Percentiles rank a stretch among this genome's conserved stretches.
Conservation (phyloP, 805 yeast species). For the Millerago galiae region DNA sequence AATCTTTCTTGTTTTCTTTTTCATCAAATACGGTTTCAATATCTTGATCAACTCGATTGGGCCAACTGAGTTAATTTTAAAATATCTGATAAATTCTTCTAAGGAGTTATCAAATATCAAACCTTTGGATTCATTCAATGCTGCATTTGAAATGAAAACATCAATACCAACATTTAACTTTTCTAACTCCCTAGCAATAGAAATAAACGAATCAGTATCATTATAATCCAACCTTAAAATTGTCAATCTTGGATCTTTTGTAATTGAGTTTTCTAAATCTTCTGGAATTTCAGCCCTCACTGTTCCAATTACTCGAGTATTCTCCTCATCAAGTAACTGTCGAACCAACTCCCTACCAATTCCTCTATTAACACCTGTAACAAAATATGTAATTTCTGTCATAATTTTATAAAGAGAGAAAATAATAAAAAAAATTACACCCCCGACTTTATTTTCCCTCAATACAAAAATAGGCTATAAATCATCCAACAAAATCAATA, state of each 20-base stretch:
- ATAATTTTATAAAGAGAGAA: too few relatives aligned
- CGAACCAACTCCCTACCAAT: constrained; percentile 19
- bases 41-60: constrained; percentile 27
- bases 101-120: constrained; percentile 15
- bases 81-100: constrained; percentile 17
- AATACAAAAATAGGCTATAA: too few relatives aligned
- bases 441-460: too few relatives aligned
- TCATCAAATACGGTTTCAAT: constrained; percentile 25
- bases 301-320: constrained; percentile 22
- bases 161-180: constrained; percentile 24
- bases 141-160: constrained; percentile 32
- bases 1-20: constrained; percentile 22
- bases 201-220: constrained; percentile 10
- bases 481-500: too few relatives aligned
- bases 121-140: constrained; percentile 17
- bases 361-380: constrained; percentile 23
- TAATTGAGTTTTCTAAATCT: constrained; percentile 13
- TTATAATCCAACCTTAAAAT: constrained; percentile 18
- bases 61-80: constrained; percentile 27
- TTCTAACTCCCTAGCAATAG: constrained; percentile 15
- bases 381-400: constrained; percentile 18
- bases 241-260: constrained; percentile 18
- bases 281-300: constrained; percentile 9
- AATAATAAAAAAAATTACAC: too few relatives aligned
- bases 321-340: constrained; percentile 12